phyloP scores from a whole-genome alignment of 2,329 filamentous ascomycete species.

The Leptographium lundbergii region DNA sequence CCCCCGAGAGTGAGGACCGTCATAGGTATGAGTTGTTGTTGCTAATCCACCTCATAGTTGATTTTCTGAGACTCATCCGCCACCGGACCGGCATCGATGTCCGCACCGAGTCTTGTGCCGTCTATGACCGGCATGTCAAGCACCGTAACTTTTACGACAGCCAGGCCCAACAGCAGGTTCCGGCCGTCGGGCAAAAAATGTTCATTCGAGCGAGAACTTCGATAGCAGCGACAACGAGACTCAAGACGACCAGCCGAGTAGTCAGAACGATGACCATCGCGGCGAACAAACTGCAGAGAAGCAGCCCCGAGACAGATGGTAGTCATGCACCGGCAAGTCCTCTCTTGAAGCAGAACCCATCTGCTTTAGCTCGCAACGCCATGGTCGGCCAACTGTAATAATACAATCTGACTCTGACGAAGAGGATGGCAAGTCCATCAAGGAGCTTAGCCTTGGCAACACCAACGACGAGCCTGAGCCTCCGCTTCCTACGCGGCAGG shows the following conservation, averaged over 20 bases:
- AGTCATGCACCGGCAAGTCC: not conserved
- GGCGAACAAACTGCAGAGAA: not conserved
- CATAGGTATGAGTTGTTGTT: not conserved
- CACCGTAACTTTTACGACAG: not conserved
- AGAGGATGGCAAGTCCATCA: not conserved
- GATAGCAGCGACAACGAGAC: not conserved
- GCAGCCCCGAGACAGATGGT: not conserved
- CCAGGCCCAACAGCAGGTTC: not conserved
- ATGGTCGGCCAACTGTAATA: not conserved
- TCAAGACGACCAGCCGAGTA: too few relatives aligned
- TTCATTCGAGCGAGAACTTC: not conserved
- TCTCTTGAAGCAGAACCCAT: not conserved
- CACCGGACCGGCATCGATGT: conserved; percentile 1
- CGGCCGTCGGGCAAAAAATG: not conserved
- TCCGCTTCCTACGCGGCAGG: not conserved
- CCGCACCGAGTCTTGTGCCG: not conserved
- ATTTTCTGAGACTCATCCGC: conserved; percentile 3
- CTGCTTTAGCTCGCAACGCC: not conserved
- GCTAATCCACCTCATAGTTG: not conserved
- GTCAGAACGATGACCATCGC: not conserved
- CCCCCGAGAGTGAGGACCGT: too few relatives aligned
- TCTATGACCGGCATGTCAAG: not conserved
- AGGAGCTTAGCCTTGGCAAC: not conserved
- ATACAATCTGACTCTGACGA: not conserved
- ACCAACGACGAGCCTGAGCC: not conserved